phyloP scores from a whole-genome alignment of 768 basidiomycete species.

The Hypholoma sublateritium region DNA sequence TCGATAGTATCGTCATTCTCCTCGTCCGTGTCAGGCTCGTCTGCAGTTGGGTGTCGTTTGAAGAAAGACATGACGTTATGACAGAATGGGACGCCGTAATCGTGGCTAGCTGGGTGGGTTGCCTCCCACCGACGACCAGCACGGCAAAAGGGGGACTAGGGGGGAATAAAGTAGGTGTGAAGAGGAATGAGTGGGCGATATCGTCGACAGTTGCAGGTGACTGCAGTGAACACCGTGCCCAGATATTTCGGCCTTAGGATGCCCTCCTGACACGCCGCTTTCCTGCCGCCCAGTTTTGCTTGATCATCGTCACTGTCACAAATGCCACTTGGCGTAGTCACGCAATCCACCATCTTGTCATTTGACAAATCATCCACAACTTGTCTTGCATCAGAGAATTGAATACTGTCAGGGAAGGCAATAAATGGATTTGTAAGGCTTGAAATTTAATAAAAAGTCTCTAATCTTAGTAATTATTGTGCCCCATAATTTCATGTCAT shows the following conservation, averaged over 20 bases:
- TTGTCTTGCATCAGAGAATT: too few relatives aligned
- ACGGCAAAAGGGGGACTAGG: conserved; percentile 18
- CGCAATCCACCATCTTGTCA: too few relatives aligned
- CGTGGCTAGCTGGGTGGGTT: conserved; percentile 2
- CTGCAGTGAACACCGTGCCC: conserved; percentile 5
- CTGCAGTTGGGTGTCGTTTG: conserved; percentile 39
- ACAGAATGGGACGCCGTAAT: neutral
- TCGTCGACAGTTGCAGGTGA: conserved; percentile 8
- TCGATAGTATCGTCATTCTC: conserved; percentile 73
- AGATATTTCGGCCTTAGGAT: conserved; percentile 6
- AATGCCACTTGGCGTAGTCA: neutral
- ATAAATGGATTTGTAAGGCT: too few relatives aligned
- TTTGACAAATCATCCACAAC: too few relatives aligned
- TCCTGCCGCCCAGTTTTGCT: conserved; percentile 1
- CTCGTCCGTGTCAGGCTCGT: conserved; percentile 49
- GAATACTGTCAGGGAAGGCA: too few relatives aligned
- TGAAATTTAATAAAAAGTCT: too few relatives aligned
- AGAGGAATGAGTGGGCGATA: conserved; percentile 12
- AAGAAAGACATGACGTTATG: conserved; percentile 32
- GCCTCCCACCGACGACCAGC: conserved; percentile 22
- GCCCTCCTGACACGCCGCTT: conserved; percentile 1
- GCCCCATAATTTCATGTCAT: too few relatives aligned
- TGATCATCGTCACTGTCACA: neutral
- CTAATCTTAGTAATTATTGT: too few relatives aligned
- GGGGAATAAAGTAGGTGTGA: conserved; percentile 13